Evolutionary conservation across 192 early-diverging fungal species (phyloP).

Genomic region (Backusella morwellensis): DNA sequence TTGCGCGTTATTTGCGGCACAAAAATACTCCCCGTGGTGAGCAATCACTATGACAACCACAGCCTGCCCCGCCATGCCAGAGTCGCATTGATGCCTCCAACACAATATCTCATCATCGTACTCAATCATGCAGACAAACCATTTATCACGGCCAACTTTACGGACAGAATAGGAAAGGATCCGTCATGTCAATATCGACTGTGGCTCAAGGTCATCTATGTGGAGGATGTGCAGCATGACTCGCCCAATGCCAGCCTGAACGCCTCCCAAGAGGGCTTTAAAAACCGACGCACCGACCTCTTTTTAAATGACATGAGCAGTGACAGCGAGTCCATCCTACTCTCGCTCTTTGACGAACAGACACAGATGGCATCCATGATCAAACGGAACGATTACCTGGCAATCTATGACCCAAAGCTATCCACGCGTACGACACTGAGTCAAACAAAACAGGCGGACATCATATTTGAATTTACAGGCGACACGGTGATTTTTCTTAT

Average conservation of each 20-base stretch:
- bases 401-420: slow-evolving; percentile 17
- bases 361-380: slow-evolving; percentile 7
- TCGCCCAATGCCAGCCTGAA: neutral
- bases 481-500: slow-evolving; percentile 28
- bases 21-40: neutral
- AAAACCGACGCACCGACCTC: neutral
- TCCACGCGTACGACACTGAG: neutral
- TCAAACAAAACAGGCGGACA: neutral
- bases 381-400: slow-evolving; percentile 20
- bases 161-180: neutral
- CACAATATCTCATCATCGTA: slow-evolving; percentile 12
- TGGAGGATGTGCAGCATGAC: slow-evolving; percentile 11
- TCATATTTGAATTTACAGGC: slow-evolving; percentile 11
- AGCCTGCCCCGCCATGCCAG: neutral
- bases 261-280: neutral
- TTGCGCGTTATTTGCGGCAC: neutral
- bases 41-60: neutral
- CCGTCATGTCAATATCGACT: neutral
- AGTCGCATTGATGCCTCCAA: slow-evolving; percentile 9
- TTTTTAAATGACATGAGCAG: slow-evolving; percentile 15
- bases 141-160: slow-evolving; percentile 19
- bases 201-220: slow-evolving; percentile 22
- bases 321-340: neutral
- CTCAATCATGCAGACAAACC: neutral
- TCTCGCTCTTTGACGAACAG: slow-evolving; percentile 25